Evolutionary conservation across 306 rosid genomes (phyloP).

Genomic region (Malus asiatica): DNA sequence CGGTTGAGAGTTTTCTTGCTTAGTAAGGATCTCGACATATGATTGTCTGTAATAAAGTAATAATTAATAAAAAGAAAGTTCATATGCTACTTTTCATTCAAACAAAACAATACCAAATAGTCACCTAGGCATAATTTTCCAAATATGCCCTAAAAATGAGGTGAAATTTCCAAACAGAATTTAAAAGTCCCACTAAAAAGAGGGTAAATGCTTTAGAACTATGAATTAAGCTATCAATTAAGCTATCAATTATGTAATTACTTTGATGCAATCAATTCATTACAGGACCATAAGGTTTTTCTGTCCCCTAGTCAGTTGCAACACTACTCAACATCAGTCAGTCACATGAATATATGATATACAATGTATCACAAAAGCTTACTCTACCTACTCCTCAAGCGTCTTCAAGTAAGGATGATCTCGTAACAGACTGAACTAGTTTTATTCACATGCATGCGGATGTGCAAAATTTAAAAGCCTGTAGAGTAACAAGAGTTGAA

Average conservation of each 20-base stretch:
- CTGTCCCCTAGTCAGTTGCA: neutral
- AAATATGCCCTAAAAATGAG: neutral
- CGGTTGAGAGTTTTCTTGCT: conserved; percentile 7
- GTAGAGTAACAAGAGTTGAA: neutral
- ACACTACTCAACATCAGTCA: neutral
- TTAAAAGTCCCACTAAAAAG: neutral
- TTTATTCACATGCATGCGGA: conserved; percentile 1
- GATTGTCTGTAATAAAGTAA: conserved; percentile 1
- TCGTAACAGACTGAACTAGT: neutral
- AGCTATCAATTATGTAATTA: neutral
- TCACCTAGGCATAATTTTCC: neutral
- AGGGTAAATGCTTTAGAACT: neutral
- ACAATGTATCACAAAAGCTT: neutral
- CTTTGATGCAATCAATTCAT: neutral
- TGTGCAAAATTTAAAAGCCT: neutral
- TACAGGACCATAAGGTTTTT: conserved; percentile 1
- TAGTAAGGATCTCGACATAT: neutral
- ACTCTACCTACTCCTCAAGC: neutral
- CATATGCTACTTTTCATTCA: conserved; percentile 9
- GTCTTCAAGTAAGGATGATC: neutral
- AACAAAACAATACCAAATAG: neutral
- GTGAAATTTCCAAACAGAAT: neutral
- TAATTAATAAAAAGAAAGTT: conserved; percentile 1
- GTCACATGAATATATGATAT: neutral
- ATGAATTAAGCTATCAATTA: neutral